Evolutionary conservation across 176 grass and related monocot species (phyloP), one percentile per base, ranked within the genome.

Genomic region (Hsuehochloa calcarea): DNA sequence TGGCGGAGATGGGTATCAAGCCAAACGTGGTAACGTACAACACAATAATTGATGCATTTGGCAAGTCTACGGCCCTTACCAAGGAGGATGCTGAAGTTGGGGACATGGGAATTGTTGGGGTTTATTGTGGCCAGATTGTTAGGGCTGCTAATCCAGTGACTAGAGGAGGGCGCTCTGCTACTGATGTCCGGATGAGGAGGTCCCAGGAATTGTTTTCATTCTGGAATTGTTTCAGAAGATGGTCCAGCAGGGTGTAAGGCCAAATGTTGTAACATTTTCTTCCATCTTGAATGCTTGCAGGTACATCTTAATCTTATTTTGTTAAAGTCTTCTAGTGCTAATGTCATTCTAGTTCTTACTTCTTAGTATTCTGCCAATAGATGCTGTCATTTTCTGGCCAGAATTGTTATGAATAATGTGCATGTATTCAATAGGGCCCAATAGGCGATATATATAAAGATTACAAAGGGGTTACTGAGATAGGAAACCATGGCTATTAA

Each of bases 241-340:
- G 96, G 86, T 96, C 60, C 96, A 96, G 70, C 96, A 99, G 87
- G 93, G 96, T 38, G 93, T 99, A 55, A 87, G 90, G 54, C 96
- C 93, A 78, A 99, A 96, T 92, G 93, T 99, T 59, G 96, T 96
- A 55, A 99, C 96, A 37, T 99, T 99, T 89, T 99, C 96, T 62
- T 93, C 96, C 12, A 99, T 96, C 88, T 79, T 99, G 69, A 99
- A 99, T 89, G 93, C 96, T 84, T 99, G 96, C 96, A 99, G 96
- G 96, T 95, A 71, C 49, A 75, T n/a, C n/a, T n/a, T 80, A 51
- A 77, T 72, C 5, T 60, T 23, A 10, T 83, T 61, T 62, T 14
- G 19, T 59, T 76, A 10, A 86, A 46, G 20, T 8, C n/a, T 68
- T 68, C 49, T 61, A 60, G n/a, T 68, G n/a, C 46, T 55, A 86